A percentile compares a stretch with the other conserved stretches of the same genome.
These are phyloP conservation scores for Colletotrichum cordylinicola DNA, from an alignment of 2,329 filamentous ascomycete species.

Conservation along the genomic window DNA sequence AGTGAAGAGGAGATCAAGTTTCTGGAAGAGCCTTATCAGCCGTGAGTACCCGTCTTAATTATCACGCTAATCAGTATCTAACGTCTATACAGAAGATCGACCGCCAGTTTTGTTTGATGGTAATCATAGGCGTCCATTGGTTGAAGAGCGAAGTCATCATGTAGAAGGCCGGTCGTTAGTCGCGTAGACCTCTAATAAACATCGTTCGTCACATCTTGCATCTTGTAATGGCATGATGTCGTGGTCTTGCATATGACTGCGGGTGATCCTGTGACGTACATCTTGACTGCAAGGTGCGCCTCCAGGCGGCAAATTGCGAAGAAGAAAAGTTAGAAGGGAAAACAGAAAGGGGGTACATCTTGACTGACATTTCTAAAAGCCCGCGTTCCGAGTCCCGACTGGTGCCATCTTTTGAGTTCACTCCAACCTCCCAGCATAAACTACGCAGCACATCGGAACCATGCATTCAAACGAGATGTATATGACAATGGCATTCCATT, in stretches of 20 bases:
- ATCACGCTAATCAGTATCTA: neutral
- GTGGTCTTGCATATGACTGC: accelerated
- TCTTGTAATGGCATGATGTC: accelerated
- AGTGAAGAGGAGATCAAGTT: neutral
- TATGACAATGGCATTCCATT: neutral
- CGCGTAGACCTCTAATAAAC: neutral
- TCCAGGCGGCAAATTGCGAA: no score
- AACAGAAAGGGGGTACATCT: no score
- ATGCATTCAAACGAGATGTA: neutral
- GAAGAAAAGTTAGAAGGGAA: no score
- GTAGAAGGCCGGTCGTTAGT: neutral
- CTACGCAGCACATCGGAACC: neutral
- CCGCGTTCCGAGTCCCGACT: neutral
- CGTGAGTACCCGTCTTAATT: neutral
- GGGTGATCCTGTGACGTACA: neutral
- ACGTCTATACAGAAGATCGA: neutral
- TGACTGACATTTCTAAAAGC: neutral
- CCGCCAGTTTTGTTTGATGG: neutral
- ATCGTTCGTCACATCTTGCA: neutral
- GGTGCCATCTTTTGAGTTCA: neutral
- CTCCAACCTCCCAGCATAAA: neutral
- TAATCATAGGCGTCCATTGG: neutral
- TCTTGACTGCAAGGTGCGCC: no score
- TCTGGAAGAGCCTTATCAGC: neutral
- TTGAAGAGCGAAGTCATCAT: neutral